phyloP scores from a whole-genome alignment of 75 land plant species.

The Cunninghamia lanceolata region DNA sequence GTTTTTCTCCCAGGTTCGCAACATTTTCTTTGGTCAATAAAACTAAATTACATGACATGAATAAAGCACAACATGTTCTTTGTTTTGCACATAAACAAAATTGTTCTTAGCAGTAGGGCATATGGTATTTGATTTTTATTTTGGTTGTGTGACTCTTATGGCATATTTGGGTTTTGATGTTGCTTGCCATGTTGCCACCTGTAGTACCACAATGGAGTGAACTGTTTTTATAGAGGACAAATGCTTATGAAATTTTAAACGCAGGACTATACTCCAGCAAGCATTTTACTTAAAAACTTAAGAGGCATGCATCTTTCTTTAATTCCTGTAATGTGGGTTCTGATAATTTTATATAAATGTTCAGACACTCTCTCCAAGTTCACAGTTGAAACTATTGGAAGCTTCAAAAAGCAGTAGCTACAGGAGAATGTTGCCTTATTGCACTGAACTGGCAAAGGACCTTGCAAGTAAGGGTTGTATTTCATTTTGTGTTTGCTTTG shows the following conservation, averaged over 20 bases:
- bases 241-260: neutral
- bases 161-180: neutral
- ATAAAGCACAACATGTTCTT: neutral
- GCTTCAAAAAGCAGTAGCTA: slow-evolving; percentile 24
- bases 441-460: slow-evolving; percentile 19
- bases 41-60: neutral
- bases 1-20: neutral
- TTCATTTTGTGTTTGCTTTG: neutral
- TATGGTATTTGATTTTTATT: neutral
- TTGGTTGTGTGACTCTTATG: neutral
- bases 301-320: neutral
- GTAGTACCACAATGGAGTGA: neutral
- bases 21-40: neutral
- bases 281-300: neutral
- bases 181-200: neutral
- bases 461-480: slow-evolving; percentile 13
- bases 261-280: neutral
- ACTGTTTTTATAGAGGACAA: neutral
- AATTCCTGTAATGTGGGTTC: neutral
- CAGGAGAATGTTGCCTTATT: slow-evolving; percentile 37
- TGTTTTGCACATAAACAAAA: neutral
- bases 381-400: slow-evolving; percentile 18
- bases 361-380: slow-evolving; percentile 25
- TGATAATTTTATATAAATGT: neutral
- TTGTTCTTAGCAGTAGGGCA: neutral